Evolutionary conservation across 164 flowering plant genomes (phyloP), one percentile per base, ranked within the genome.

Genomic region (Litsea cubeba): DNA sequence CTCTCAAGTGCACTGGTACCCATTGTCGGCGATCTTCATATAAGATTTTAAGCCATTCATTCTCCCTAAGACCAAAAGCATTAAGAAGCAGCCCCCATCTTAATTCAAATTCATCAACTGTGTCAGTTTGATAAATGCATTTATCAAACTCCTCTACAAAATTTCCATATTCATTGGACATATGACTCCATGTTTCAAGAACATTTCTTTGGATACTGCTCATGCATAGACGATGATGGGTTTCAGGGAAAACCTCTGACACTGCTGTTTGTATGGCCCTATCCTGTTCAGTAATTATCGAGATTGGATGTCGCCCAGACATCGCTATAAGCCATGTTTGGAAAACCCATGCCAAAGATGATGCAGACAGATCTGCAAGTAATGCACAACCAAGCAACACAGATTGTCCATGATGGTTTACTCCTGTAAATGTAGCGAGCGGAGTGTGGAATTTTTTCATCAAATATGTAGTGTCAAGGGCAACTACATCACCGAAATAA

Each of bases 371-470:
- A 71, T 70, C 70, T 49, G 35, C 17, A 26, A 75, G 73, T 17
- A 75, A 62, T 32, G 77, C 74, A 63, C 73, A 70, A 50, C 77
- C 77, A 75, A 75, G 64, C 28, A 75, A 75, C 50, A 75, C 74
- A 46, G 73, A 22, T 22, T 75, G 77, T 22, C 64, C 67, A 65
- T 75, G 74, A 51, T 75, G 77, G 60, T 75, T 75, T 23, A 69
- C 73, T 11, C 77, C 77, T 0, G 62, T 32, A 50, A 75, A 75
- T 24, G 64, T 57, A 70, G 73, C 70, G 64, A 70, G 62, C 11
- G 77, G 77, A 26, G 71, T 20, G 8, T 28, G 54, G 54, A 63
- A 75, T 50, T 25, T 70, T 22, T 70, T 70, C 62, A 49, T 28
- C 60, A 12, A 35, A 22, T 75, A 70, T 22, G 69, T 70, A 24